Conservation (phyloP, 768 basidiomycete genomes). For the Russula emetica region DNA sequence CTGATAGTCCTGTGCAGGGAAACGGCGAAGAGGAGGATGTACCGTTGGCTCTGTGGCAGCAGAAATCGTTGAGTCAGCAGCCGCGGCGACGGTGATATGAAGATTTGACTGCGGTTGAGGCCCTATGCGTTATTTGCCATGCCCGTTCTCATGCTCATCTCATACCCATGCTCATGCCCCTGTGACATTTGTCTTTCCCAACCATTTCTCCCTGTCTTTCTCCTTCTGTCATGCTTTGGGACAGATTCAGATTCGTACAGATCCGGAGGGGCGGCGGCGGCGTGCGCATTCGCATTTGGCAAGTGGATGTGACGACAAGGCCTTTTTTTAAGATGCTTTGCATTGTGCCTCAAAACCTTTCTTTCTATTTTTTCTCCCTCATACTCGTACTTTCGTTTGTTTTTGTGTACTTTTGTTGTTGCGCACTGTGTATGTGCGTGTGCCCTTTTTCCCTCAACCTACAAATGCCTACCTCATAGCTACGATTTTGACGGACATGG, state of each 20-base stretch:
- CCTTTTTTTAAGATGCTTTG: neutral
- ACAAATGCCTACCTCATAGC: slow-evolving; percentile 24
- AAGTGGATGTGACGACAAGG: neutral
- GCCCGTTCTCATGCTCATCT: neutral
- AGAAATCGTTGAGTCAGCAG: slow-evolving; percentile 30
- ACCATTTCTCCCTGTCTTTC: neutral
- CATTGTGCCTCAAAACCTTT: neutral
- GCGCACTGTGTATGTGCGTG: neutral
- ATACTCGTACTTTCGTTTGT: neutral
- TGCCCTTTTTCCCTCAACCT: neutral
- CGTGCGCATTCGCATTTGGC: neutral
- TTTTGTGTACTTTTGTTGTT: slow-evolving; percentile 1
- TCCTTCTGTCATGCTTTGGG: neutral
- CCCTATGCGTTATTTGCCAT: neutral
- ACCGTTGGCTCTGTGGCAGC: slow-evolving; percentile 75
- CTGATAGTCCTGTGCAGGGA: slow-evolving; percentile 35
- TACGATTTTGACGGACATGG: slow-evolving; percentile 25
- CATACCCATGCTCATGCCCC: neutral
- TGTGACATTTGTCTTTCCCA: neutral
- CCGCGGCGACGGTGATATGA: slow-evolving; percentile 13
- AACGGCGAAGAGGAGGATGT: slow-evolving; percentile 70
- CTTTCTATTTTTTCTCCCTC: neutral
- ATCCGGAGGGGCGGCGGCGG: neutral
- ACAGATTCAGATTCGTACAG: neutral
- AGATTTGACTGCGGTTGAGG: neutral